Evolutionary conservation across 306 rosid species (phyloP).

Genomic region (Prunus mira): DNA sequence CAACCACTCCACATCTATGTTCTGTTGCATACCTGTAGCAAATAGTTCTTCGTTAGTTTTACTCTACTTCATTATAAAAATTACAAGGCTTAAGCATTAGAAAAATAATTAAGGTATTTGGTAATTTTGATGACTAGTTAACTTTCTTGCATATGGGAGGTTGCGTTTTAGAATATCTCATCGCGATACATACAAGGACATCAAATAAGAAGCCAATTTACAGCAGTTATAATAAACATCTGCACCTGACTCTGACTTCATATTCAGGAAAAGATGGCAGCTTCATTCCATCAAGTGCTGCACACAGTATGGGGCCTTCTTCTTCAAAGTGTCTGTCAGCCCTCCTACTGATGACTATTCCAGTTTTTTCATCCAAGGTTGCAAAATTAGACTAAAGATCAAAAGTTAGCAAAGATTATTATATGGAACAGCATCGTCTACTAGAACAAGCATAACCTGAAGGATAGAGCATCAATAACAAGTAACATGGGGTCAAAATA

Average conservation of each 20-base stretch:
- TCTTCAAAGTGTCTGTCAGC: constrained; percentile 97
- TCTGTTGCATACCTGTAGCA: constrained; percentile 87
- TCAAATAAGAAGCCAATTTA: constrained; percentile 16
- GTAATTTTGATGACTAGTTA: background rate
- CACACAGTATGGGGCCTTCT: constrained; percentile 92
- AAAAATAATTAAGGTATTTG: background rate
- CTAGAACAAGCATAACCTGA: background rate
- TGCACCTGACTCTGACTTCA: constrained; percentile 93
- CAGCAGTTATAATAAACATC: constrained; percentile 29
- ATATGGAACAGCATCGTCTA: background rate
- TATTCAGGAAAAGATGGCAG: constrained; percentile 85
- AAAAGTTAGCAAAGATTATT: constrained; percentile 19
- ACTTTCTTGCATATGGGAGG: constrained; percentile 3
- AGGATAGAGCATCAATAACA: background rate
- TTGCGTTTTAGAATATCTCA: constrained; percentile 4
- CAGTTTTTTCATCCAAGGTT: constrained; percentile 80
- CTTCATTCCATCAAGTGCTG: constrained; percentile 85
- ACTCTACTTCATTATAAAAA: background rate
- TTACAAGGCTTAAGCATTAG: background rate
- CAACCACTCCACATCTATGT: constrained; percentile 98
- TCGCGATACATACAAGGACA: constrained; percentile 17
- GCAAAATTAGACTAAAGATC: constrained; percentile 82
- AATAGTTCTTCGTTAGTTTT: background rate
- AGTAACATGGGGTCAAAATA: background rate
- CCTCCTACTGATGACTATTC: constrained; percentile 78